Conservation (phyloP, 352 stramenopile genomes). For the Phytophthora nicotianae region DNA sequence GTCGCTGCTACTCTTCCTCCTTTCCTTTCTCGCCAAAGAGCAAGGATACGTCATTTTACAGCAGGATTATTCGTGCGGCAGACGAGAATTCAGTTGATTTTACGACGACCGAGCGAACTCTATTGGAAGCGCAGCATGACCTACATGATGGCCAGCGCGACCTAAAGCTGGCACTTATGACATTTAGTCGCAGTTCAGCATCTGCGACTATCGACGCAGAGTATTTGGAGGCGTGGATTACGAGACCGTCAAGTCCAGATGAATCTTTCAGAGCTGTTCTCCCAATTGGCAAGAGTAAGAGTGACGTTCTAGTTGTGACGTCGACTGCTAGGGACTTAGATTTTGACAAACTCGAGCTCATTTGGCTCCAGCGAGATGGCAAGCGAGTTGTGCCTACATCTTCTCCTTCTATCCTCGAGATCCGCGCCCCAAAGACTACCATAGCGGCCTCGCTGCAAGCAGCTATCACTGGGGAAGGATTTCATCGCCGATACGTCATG, state of each 20-base stretch:
- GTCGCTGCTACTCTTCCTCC: slow-evolving; percentile 43
- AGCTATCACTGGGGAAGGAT: slow-evolving; percentile 42
- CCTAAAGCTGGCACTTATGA: slow-evolving; percentile 12
- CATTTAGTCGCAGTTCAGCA: slow-evolving; percentile 13
- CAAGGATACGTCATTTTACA: slow-evolving; percentile 18
- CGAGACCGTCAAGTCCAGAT: neutral
- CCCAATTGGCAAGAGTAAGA: slow-evolving; percentile 5
- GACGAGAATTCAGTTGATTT: slow-evolving; percentile 1
- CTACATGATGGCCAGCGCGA: slow-evolving; percentile 6
- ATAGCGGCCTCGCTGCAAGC: slow-evolving; percentile 29
- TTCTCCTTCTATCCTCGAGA: slow-evolving; percentile 4
- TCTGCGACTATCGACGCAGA: slow-evolving; percentile 19
- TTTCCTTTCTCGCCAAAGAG: slow-evolving; percentile 31
- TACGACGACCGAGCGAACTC: slow-evolving; percentile 11
- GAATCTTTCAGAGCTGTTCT: slow-evolving; percentile 11
- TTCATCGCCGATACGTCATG: slow-evolving; percentile 49
- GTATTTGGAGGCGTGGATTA: slow-evolving; percentile 30
- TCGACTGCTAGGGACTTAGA: slow-evolving; percentile 13
- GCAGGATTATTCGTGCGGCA: slow-evolving; percentile 1
- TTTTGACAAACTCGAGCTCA: slow-evolving; percentile 25
- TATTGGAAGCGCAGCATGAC: slow-evolving; percentile 11
- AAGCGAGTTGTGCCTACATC: slow-evolving; percentile 1
- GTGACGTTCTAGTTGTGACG: slow-evolving; percentile 19
- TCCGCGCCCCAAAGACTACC: slow-evolving; percentile 6
- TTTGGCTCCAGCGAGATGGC: slow-evolving; percentile 20